These are phyloP conservation scores for Jamesozyma gamospora DNA, from an alignment of 805 yeast genomes.

Conservation along the genomic window DNA sequence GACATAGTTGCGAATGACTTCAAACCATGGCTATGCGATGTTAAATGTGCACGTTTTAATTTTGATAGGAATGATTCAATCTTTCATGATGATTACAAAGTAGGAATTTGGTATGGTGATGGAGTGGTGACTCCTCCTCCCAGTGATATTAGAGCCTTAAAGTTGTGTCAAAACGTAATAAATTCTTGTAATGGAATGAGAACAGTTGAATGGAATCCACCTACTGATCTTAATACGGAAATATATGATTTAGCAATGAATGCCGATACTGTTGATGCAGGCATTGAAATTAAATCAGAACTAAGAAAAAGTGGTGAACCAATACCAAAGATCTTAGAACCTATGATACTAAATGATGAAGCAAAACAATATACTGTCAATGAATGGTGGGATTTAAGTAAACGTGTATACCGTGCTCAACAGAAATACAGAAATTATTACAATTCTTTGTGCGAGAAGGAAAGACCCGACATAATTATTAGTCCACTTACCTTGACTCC, in stretches of 20 bases:
- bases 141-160: slow-evolving; percentile 12
- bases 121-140: slow-evolving; percentile 13
- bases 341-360: slow-evolving; percentile 4
- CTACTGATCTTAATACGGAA: slow-evolving; percentile 7
- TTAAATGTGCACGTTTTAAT: too few relatives aligned
- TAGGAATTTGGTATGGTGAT: slow-evolving; percentile 14
- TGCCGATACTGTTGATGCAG: slow-evolving; percentile 14
- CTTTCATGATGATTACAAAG: slow-evolving; percentile 22
- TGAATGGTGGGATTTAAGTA: slow-evolving; percentile 13
- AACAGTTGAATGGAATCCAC: slow-evolving; percentile 12
- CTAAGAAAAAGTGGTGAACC: slow-evolving; percentile 11
- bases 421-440: slow-evolving; percentile 9
- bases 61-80: too few relatives aligned
- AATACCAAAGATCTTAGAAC: slow-evolving; percentile 8
- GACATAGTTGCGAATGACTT: too few relatives aligned
- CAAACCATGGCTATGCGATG: too few relatives aligned
- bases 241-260: slow-evolving; percentile 9
- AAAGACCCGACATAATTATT: too few relatives aligned
- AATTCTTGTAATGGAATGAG: slow-evolving; percentile 8
- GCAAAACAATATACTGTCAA: slow-evolving; percentile 7
- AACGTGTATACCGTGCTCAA: slow-evolving; percentile 8
- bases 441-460: slow-evolving; percentile 10
- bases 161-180: slow-evolving; percentile 8
- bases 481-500: too few relatives aligned
- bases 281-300: slow-evolving; percentile 9